Conservation (phyloP, 345 rosid species). For the Eucalyptus dawsonii region DNA sequence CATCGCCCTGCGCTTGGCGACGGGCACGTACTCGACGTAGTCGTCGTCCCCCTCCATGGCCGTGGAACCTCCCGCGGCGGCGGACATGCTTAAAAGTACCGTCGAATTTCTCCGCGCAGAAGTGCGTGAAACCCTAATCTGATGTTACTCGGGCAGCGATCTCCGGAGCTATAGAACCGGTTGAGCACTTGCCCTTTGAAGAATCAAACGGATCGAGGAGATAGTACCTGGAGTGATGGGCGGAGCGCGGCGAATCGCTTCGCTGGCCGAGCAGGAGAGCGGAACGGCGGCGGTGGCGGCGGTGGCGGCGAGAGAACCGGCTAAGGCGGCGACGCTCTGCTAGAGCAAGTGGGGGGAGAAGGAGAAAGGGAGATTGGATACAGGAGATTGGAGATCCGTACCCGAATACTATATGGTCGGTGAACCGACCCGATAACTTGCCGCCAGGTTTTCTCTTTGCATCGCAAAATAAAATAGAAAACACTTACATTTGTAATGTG, state of each 20-base stretch:
- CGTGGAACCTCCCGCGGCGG: background rate
- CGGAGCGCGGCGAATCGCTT: background rate
- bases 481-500: background rate
- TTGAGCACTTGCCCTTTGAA: background rate
- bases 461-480: background rate
- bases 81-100: background rate
- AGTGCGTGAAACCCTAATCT: background rate
- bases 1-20: conserved; percentile 67
- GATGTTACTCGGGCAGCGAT: background rate
- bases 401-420: background rate
- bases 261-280: background rate
- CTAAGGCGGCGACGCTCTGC: background rate
- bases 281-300: background rate
- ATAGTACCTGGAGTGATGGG: background rate
- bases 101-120: background rate
- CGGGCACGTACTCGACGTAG: conserved; percentile 74
- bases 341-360: background rate
- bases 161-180: background rate
- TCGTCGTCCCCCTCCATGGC: conserved; percentile 66
- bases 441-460: background rate
- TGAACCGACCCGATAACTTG: background rate
- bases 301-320: background rate
- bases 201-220: background rate
- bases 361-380: background rate
- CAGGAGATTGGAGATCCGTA: background rate